Evolutionary conservation across 2,329 filamentous ascomycete genomes (phyloP).

Genomic region (Escovopsis sp.): DNA sequence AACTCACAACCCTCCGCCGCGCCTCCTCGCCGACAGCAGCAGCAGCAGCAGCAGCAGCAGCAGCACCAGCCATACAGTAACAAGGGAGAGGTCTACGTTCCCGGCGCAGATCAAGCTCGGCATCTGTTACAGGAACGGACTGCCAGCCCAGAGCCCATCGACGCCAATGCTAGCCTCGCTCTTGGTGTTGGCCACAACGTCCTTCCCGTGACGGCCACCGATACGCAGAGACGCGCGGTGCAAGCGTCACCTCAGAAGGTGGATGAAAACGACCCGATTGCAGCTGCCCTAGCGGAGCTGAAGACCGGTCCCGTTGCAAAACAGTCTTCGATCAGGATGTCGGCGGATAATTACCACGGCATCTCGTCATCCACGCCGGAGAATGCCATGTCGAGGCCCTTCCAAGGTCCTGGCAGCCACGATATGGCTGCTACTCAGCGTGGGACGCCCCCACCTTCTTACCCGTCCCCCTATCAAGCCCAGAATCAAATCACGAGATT

Average conservation of each 20-base stretch:
- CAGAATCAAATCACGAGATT: constrained; percentile 52
- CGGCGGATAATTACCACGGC: constrained; percentile 93
- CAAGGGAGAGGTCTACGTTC: constrained; percentile 11
- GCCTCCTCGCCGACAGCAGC: constrained; percentile 20
- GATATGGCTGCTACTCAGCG: constrained; percentile 42
- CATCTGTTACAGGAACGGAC: constrained; percentile 28
- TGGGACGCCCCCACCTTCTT: constrained; percentile 75
- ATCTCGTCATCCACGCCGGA: constrained; percentile 63
- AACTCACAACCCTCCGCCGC: constrained; percentile 14
- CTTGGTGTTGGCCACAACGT: constrained; percentile 93
- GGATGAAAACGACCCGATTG: constrained; percentile 74
- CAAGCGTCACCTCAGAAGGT: constrained; percentile 21
- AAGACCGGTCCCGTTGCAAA: constrained; percentile 69
- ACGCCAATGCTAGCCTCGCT: constrained; percentile 83
- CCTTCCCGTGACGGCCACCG: constrained; percentile 76
- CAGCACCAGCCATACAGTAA: constrained; percentile 20
- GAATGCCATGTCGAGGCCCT: constrained; percentile 26
- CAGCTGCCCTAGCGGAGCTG: constrained; percentile 78
- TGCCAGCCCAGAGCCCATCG: constrained; percentile 69
- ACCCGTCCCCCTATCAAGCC: constrained; percentile 78
- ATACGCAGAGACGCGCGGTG: constrained; percentile 31
- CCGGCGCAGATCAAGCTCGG: constrained; percentile 12
- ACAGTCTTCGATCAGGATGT: constrained; percentile 66
- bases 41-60: no score
- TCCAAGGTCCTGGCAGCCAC: constrained; percentile 42